Percentiles rank a stretch among this genome's conserved stretches.
phyloP scores from a whole-genome alignment of 1,139 yeast species.

The Suhomyces guaymorum region DNA sequence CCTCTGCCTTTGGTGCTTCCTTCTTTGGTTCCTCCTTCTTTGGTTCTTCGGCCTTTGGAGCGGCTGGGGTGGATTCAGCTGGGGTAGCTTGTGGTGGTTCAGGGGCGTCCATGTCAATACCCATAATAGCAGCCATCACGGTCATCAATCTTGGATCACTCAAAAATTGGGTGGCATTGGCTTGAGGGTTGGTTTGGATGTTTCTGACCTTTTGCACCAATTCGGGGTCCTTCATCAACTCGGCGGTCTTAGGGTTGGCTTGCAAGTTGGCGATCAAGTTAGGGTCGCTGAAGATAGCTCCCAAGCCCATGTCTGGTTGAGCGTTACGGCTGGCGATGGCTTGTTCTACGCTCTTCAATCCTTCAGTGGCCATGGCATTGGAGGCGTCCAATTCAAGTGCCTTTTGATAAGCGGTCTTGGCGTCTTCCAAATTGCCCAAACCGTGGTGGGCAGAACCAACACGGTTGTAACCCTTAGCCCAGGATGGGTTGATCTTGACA shows the following conservation, averaged over 20 bases:
- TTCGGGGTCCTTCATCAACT: slow-evolving; percentile 82
- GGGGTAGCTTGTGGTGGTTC: slow-evolving; percentile 23
- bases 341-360: slow-evolving; percentile 67
- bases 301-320: slow-evolving; percentile 74
- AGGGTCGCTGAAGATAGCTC: slow-evolving; percentile 79
- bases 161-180: slow-evolving; percentile 62
- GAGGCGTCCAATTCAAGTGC: slow-evolving; percentile 80
- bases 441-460: slow-evolving; percentile 94
- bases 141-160: slow-evolving; percentile 88
- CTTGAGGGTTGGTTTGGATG: slow-evolving; percentile 73
- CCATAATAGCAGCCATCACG: slow-evolving; percentile 82
- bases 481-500: slow-evolving; percentile 71
- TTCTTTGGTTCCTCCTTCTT: slow-evolving; percentile 26
- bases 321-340: slow-evolving; percentile 47
- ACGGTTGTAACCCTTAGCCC: slow-evolving; percentile 96
- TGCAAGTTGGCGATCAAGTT: slow-evolving; percentile 71
- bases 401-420: slow-evolving; percentile 69
- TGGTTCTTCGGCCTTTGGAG: slow-evolving; percentile 12
- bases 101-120: slow-evolving; percentile 67
- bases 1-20: slow-evolving; percentile 15
- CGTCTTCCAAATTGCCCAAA: slow-evolving; percentile 70
- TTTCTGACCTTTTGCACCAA: slow-evolving; percentile 71
- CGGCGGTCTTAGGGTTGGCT: slow-evolving; percentile 84
- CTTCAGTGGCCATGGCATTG: slow-evolving; percentile 87
- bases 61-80: slow-evolving; percentile 13